These are phyloP conservation scores for Limnanthes douglasii DNA, from an alignment of 345 rosid genomes.

Conservation along the genomic window DNA sequence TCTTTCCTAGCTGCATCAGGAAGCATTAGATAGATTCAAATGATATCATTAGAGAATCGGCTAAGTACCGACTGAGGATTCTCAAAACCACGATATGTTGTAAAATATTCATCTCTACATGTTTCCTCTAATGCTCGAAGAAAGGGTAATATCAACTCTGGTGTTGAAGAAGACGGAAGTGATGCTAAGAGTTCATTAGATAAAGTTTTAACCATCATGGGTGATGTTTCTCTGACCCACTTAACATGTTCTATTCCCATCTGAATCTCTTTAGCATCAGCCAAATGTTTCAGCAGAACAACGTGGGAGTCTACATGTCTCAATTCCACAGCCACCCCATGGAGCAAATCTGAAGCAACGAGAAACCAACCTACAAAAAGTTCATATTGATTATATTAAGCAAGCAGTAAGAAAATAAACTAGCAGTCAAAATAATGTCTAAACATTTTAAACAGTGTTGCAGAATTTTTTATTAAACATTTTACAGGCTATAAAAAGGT, in stretches of 20 bases:
- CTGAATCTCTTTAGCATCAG: slow-evolving; percentile 35
- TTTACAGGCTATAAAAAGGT: no score
- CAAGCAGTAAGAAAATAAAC: slow-evolving; percentile 4
- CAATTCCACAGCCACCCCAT: slow-evolving; percentile 16
- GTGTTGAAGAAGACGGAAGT: slow-evolving; percentile 24
- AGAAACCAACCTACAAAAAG: slow-evolving; percentile 28
- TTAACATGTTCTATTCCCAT: slow-evolving; percentile 35
- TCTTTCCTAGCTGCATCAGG: no score
- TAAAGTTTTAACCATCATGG: slow-evolving; percentile 21
- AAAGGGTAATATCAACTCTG: slow-evolving; percentile 22
- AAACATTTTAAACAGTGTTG: no score
- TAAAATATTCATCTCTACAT: slow-evolving; percentile 1
- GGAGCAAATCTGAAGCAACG: slow-evolving; percentile 32
- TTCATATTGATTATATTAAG: background rate
- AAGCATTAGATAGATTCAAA: no score
- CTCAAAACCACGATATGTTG: slow-evolving; percentile 6
- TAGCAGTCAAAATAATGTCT: background rate
- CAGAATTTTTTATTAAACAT: no score
- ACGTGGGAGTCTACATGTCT: slow-evolving; percentile 33
- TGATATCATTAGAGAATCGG: no score
- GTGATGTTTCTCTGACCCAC: slow-evolving; percentile 25
- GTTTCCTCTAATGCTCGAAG: slow-evolving; percentile 9
- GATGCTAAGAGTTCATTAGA: slow-evolving; percentile 25
- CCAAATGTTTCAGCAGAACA: slow-evolving; percentile 35
- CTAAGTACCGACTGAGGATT: no score